Conservation (phyloP, 2,329 filamentous ascomycete species). For the Phaeosphaeriaceae sp. region DNA sequence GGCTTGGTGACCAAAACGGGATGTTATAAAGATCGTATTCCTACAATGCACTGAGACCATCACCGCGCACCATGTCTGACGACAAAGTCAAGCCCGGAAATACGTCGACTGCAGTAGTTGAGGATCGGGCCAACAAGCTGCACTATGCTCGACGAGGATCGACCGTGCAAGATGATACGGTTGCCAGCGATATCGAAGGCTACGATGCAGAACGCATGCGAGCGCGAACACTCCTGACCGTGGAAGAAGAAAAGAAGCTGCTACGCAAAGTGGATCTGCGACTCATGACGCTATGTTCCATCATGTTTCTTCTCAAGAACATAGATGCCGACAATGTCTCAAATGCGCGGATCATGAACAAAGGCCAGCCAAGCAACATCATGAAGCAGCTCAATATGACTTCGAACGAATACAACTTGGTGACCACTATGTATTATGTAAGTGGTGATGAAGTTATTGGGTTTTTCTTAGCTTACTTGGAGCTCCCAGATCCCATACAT, state of each 20-base stretch:
- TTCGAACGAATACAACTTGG: constrained; percentile 32
- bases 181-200: constrained; percentile 10
- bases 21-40: neutral
- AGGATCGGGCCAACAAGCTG: constrained; percentile 5
- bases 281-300: constrained; percentile 24
- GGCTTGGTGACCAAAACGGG: neutral
- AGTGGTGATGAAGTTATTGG: constrained; percentile 2
- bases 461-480: neutral
- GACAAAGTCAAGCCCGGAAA: neutral
- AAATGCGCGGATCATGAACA: constrained; percentile 28
- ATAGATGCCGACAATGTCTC: constrained; percentile 31
- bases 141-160: constrained; percentile 22
- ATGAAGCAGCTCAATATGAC: constrained; percentile 28
- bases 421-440: constrained; percentile 46
- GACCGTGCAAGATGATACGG: constrained; percentile 1
- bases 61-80: constrained; percentile 1
- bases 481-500: constrained; percentile 25
- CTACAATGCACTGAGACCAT: neutral
- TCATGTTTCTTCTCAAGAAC: constrained; percentile 31
- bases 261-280: constrained; percentile 26
- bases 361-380: constrained; percentile 23
- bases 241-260: constrained; percentile 55
- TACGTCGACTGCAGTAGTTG: constrained; percentile 5
- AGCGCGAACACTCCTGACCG: constrained; percentile 21
- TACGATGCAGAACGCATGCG: constrained; percentile 20